Base-by-base conservation (phyloP, 2,329 filamentous ascomycete species). In the Talaromyces piceae region DNA sequence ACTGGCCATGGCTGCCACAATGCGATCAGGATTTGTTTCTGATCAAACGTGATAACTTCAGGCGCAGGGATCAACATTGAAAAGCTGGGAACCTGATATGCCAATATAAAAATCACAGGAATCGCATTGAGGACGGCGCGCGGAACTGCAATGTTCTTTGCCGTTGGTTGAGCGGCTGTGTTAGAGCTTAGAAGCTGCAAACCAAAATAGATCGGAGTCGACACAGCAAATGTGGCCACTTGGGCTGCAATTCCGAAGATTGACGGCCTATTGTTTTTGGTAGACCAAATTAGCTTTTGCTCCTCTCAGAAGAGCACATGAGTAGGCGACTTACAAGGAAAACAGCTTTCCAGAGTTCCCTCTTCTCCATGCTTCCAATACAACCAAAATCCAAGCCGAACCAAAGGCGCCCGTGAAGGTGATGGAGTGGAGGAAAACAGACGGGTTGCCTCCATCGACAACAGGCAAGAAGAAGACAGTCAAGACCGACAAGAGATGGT, bases 1-100 rank as follows among this genome's bases (percentile, higher is more conserved):
- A 75, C 58, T 0, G 77, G 75, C 62, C 77, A 79, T 3, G 69
- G 63, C 55, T 79, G 76, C 74, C 77, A 79, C 43, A 74, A 56
- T 1, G 73, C 73, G 23, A 77, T 73, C 51, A 72, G 68, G 20
- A 65, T 64, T 57, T 79, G 76, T 55, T 76, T 77, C 11, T 65
- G 62, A n/a, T 67, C 61, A 13, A 68, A 58, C 1, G 67, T 66
- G 12, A 76, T 56, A 1, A 67, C 20, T 0, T 58, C 59, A 0
- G 73, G 74, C 2, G 68, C 63, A 1, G 74, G 73, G 4, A 77
- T 59, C 9, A 64, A 59, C 66, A 78, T 71, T 3, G 73, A 55
- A 20, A 71, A 50, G 0, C 70, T 67, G 0, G 76, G 77, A 2
- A 76, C 43, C 33, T 73, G 57, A 56, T 71, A 78, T 6, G 72